Percentiles rank a stretch among this genome's conserved stretches.
phyloP scores from a whole-genome alignment of 805 yeast genomes.

The Nematodospora valgi region DNA sequence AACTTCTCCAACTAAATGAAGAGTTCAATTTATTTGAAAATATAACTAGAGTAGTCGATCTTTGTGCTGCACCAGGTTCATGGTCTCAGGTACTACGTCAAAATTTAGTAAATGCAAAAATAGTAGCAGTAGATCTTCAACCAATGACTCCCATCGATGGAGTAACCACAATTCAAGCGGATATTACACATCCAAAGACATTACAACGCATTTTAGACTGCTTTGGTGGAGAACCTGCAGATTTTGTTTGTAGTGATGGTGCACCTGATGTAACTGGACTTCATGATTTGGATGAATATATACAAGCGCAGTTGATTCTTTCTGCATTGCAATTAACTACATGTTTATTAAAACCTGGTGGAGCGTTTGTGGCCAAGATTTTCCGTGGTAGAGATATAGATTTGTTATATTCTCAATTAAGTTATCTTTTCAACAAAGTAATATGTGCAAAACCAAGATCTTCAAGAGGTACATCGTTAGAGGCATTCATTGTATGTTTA shows the following conservation, averaged over 20 bases:
- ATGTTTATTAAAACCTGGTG: conserved; percentile 83
- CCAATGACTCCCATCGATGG: conserved; percentile 97
- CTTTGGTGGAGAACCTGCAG: conserved; percentile 92
- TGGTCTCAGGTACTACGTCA: conserved; percentile 95
- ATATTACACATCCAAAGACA: conserved; percentile 94
- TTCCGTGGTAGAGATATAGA: conserved; percentile 96
- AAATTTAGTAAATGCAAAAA: conserved; percentile 61
- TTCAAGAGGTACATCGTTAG: conserved; percentile 90
- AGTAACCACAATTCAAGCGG: conserved; percentile 90
- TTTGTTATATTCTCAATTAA: conserved; percentile 85
- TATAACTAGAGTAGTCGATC: conserved; percentile 82
- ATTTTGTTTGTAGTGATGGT: conserved; percentile 94
- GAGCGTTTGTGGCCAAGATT: conserved; percentile 92
- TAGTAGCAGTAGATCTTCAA: conserved; percentile 93
- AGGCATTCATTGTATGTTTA: conserved; percentile 88
- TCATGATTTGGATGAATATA: conserved; percentile 94
- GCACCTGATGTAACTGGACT: conserved; percentile 99
- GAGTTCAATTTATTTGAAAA: conserved; percentile 79
- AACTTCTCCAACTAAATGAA: conserved; percentile 84
- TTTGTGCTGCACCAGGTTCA: conserved; percentile 98
- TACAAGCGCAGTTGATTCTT: conserved; percentile 89
- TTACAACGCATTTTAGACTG: conserved; percentile 67
- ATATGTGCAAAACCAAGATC: conserved; percentile 96
- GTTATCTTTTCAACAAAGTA: conserved; percentile 79
- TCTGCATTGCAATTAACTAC: conserved; percentile 92